Base-by-base conservation (phyloP, 2,329 filamentous ascomycete species). In the Sclerotinia borealis region DNA sequence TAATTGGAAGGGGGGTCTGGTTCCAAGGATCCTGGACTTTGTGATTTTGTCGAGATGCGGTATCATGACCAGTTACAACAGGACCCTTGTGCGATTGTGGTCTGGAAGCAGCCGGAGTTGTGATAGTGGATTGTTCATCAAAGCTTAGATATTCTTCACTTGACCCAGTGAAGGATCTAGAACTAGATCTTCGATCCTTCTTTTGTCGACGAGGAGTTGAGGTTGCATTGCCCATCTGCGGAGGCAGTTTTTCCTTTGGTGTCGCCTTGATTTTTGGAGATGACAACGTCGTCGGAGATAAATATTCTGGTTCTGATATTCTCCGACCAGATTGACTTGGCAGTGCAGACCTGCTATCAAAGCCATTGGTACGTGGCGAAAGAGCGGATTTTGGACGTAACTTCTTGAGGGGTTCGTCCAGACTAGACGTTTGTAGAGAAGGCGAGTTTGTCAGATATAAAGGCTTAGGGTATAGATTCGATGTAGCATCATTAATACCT, bases 71-170 rank as follows among this genome's bases (percentile, higher is more conserved):
- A 15, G 43, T 22, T 37, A 2, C 31, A 8, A 47, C 19, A 27
- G 54, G 31, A 3, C 65, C 68, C 55, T 70, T 69, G 34, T 68
- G 63, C 9, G 72, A 72, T 19, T 68, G 65, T 48, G 72, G 71
- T 55, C 69, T 67, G 0, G 72, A 73, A 8, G 63, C 65, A 29
- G 63, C 67, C 37, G 71, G 71, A 11, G 70, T 72, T 13, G 72
- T 72, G 25, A 69, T 64, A 54, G 68, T 72, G 8, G 72, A 71
- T 37, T 64, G 66, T 37, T 70, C 69, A 56, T 71, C 68, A 3
- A 68, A 63, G 22, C 64, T 68, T 6, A 69, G 67, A 48, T 70
- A 71, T n/a, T 71, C 71, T 39, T 72, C 71, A 45, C 71, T 72
- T 27, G 71, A 72, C 59, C 68, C 68, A 27, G 66, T 68, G 17